These are phyloP conservation scores for Mallotus repandus DNA, from an alignment of 441 rosid genomes.

Conservation along the genomic window DNA sequence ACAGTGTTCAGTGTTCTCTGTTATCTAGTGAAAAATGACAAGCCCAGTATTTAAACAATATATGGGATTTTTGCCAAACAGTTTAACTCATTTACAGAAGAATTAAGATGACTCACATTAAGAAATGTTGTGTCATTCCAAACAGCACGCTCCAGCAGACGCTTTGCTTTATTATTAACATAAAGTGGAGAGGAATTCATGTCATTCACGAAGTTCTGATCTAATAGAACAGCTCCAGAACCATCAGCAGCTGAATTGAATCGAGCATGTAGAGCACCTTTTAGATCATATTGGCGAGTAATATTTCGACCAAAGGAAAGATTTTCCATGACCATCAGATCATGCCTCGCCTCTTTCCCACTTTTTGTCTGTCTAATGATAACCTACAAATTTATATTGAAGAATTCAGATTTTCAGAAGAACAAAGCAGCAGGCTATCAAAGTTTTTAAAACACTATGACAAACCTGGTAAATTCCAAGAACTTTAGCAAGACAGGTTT, in stretches of 20 bases:
- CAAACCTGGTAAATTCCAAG: constrained; percentile 94
- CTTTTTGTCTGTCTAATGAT: constrained; percentile 64
- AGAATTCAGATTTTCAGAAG: constrained; percentile 17
- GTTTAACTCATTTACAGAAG: neutral
- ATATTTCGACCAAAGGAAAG: constrained; percentile 72
- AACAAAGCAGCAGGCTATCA: neutral
- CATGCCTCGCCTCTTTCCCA: constrained; percentile 80
- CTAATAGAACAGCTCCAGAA: constrained; percentile 78
- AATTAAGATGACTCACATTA: constrained; percentile 49
- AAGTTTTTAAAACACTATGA: neutral
- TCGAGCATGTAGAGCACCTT: constrained; percentile 90
- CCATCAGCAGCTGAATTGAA: constrained; percentile 53
- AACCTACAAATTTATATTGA: constrained; percentile 51
- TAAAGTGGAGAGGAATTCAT: constrained; percentile 89
- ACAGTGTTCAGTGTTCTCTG: neutral
- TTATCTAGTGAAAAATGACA: neutral
- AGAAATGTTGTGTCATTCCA: constrained; percentile 96
- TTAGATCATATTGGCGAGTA: constrained; percentile 89
- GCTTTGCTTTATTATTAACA: constrained; percentile 75
- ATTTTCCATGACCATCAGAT: constrained; percentile 98
- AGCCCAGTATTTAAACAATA: neutral
- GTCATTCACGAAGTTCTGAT: constrained; percentile 92
- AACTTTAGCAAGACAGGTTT: constrained; percentile 96
- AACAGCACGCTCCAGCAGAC: constrained; percentile 73
- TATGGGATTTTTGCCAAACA: neutral